Conservation (phyloP, 345 rosid genomes). For the Draba incana region DNA sequence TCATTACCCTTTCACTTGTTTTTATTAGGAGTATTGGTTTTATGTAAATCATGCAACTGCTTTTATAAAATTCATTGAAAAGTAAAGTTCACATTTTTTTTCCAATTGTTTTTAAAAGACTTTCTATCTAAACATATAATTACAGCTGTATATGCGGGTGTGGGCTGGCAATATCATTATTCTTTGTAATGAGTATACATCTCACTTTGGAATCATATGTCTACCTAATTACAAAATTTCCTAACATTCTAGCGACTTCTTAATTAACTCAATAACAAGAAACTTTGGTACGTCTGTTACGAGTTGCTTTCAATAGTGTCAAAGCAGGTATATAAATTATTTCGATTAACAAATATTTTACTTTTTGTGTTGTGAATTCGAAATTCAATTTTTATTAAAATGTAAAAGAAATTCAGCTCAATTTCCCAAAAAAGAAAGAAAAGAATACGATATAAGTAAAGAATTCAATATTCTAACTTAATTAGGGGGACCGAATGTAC, state of each 20-base stretch:
- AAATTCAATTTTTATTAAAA: neutral
- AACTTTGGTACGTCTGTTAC: slow-evolving; percentile 32
- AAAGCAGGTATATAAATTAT: neutral
- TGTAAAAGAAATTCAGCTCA: neutral
- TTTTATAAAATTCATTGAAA: neutral
- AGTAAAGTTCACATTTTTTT: slow-evolving; percentile 3
- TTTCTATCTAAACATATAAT: too few species aligned
- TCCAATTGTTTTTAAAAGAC: neutral
- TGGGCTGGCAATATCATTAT: slow-evolving; percentile 38
- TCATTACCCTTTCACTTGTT: slow-evolving; percentile 3
- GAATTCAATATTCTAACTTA: neutral
- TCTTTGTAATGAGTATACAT: slow-evolving; percentile 25
- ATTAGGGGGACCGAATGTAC: too few species aligned
- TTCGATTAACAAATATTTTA: neutral
- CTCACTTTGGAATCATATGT: slow-evolving; percentile 28
- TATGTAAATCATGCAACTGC: slow-evolving; percentile 28
- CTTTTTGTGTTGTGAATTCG: slow-evolving; percentile 3
- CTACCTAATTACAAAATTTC: slow-evolving; percentile 30
- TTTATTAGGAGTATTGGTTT: neutral
- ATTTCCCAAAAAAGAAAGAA: neutral
- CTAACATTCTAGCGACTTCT: slow-evolving; percentile 30
- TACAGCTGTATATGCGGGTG: slow-evolving; percentile 40
- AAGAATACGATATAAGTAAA: neutral
- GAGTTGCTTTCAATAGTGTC: slow-evolving; percentile 26
- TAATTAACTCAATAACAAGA: neutral